A percentile compares a stretch with the other conserved stretches of the same genome.
These are phyloP conservation scores for Phaeomoniella chlamydospora DNA, from an alignment of 2,329 filamentous ascomycete genomes.

Conservation along the genomic window DNA sequence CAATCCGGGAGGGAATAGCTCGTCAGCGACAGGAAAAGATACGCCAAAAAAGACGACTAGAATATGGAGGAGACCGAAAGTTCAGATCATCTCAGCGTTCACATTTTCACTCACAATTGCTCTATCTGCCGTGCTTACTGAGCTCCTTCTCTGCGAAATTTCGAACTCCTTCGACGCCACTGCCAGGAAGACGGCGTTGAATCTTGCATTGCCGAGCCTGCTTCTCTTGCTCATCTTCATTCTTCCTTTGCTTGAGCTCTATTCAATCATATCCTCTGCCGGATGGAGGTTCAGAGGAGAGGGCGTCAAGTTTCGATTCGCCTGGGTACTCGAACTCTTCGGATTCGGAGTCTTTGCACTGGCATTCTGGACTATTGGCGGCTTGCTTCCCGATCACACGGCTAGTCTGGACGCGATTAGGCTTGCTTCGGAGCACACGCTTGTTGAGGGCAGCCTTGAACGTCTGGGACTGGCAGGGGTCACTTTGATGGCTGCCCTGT, in stretches of 20 bases:
- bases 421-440: conserved; percentile 20
- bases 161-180: conserved; percentile 56
- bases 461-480: conserved; percentile 75
- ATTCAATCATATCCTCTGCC: conserved; percentile 41
- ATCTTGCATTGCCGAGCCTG: conserved; percentile 54
- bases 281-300: conserved; percentile 32
- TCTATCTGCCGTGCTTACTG: conserved; percentile 61
- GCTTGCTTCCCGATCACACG: conserved; percentile 40
- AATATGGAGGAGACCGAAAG: conserved; percentile 5
- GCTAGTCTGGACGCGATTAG: conserved; percentile 20
- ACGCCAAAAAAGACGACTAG: conserved; percentile 30
- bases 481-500: conserved; percentile 72
- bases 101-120: conserved; percentile 67
- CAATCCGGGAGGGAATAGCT: conserved; percentile 27
- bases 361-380: conserved; percentile 63
- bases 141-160: conserved; percentile 74
- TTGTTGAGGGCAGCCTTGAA: conserved; percentile 43
- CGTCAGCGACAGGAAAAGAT: conserved; percentile 34
- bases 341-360: conserved; percentile 57
- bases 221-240: conserved; percentile 58
- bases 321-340: conserved; percentile 47
- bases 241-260: conserved; percentile 67
- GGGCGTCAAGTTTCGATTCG: conserved; percentile 30
- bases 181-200: conserved; percentile 54
- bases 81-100: conserved; percentile 33